Evolutionary conservation across 441 rosid species (phyloP), one percentile per base, ranked within the genome.

Genomic region (Adansonia rubrostipa): DNA sequence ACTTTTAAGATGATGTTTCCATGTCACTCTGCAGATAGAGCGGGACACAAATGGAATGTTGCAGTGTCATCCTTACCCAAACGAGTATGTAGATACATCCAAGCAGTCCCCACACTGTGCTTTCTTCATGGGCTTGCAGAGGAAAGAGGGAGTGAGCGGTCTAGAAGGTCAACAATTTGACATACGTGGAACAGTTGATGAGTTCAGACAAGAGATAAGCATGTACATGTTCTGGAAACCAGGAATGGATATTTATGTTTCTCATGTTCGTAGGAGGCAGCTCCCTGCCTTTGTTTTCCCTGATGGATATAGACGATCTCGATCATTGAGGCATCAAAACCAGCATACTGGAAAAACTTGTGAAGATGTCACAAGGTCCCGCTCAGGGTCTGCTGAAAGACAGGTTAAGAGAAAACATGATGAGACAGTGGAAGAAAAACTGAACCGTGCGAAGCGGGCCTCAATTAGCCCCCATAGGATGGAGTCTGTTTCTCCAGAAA

Each of bases 161-260:
- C 90, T 88, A 79, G 96, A 92, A 72, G 87, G 91, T 82, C 96
- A 92, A 66, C 91, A 90, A 78, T 92, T 92, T 82, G 96, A 92
- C 79, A 88, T 92, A 77, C 87, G 93, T n/a, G 88, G 85, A 60
- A 90, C 93, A 0, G 92, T 92, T 47, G 96, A 90, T 50, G 89
- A 90, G 81, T 90, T 92, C 75, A 87, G 89, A 79, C 87, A 86
- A 73, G 89, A 85, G 42, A 80, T 92, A 66, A 82, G 78, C 78
- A 85, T 84, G 91, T 89, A 89, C 79, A 28, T 83, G 86, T 89
- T 85, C 69, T 90, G 93, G 96, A 90, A 92, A 77, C 92, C 86
- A 9, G 92, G 96, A 77, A 92, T 92, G 96, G 91, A 90, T 70
- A 87, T 90, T 28, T 88, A 76, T 71, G 91, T 92, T 83, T 89